Percentiles rank a stretch among this genome's conserved stretches.
Conservation (phyloP, 345 rosid genomes). For the Dovyalis caffra region DNA sequence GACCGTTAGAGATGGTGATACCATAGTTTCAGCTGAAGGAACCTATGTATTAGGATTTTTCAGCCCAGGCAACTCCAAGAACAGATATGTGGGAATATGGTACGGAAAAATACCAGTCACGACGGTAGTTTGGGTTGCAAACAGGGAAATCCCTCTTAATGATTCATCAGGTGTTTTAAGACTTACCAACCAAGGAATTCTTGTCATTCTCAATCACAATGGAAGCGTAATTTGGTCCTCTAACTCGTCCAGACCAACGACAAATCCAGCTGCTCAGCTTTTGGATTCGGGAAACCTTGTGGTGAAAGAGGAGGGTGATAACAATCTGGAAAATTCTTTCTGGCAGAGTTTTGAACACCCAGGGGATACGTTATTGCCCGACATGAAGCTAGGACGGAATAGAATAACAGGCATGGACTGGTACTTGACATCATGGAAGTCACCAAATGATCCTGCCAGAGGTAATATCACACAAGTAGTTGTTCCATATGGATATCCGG, state of each 20-base stretch:
- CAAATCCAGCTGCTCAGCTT: too few relatives aligned
- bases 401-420: not conserved
- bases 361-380: too few relatives aligned
- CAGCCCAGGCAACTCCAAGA: too few relatives aligned
- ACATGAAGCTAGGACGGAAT: not conserved
- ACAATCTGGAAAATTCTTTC: too few relatives aligned
- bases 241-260: not conserved
- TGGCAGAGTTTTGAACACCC: too few relatives aligned
- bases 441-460: slow-evolving; percentile 28
- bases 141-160: not conserved
- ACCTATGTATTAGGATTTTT: too few relatives aligned
- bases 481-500: slow-evolving; percentile 28
- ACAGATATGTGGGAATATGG: not conserved
- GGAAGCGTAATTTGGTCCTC: not conserved
- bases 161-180: not conserved
- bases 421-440: slow-evolving; percentile 41
- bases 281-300: too few relatives aligned
- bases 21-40: not conserved
- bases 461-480: slow-evolving; percentile 25
- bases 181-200: not conserved
- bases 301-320: too few relatives aligned
- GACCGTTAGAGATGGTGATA: not conserved
- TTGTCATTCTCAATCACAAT: not conserved
- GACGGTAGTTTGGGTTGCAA: not conserved
- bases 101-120: not conserved